Evolutionary conservation across 352 stramenopile species (phyloP).

Genomic region (Phytophthora syringae): DNA sequence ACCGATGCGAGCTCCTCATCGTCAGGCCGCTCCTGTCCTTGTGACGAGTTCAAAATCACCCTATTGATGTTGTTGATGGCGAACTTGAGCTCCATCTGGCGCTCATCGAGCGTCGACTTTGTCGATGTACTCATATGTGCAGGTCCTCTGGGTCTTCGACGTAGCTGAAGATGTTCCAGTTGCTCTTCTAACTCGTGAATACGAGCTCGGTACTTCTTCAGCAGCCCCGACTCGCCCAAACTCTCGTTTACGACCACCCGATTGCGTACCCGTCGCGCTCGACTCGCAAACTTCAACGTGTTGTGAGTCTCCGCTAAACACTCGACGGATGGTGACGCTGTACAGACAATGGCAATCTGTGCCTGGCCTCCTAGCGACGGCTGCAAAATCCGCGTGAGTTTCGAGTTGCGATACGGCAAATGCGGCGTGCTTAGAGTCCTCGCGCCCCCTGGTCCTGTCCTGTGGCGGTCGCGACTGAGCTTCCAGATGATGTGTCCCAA

Average conservation of each 20-base stretch:
- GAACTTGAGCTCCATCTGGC: conserved; percentile 77
- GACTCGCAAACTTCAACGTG: conserved; percentile 96
- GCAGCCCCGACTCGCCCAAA: conserved; percentile 65
- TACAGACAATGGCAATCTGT: conserved; percentile 97
- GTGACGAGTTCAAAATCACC: conserved; percentile 78
- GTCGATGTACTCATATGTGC: conserved; percentile 19
- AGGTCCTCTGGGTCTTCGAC: conserved; percentile 37
- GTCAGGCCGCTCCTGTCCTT: conserved; percentile 33
- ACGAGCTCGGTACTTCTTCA: conserved; percentile 71
- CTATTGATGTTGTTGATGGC: conserved; percentile 85
- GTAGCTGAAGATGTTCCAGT: conserved; percentile 58
- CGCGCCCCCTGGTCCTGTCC: conserved; percentile 20
- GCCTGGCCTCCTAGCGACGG: conserved; percentile 96
- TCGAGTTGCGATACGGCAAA: conserved; percentile 98
- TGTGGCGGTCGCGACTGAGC: conserved; percentile 70
- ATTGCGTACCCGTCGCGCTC: conserved; percentile 94
- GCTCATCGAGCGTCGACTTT: conserved; percentile 52
- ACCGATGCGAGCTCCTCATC: conserved; percentile 38
- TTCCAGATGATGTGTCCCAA: conserved; percentile 96
- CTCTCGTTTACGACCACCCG: conserved; percentile 91
- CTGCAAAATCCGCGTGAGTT: conserved; percentile 98
- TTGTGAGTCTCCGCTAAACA: conserved; percentile 95
- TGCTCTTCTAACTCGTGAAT: conserved; percentile 75
- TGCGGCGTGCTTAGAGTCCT: conserved; percentile 51
- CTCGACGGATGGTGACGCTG: conserved; percentile 92